These are phyloP conservation scores for Aristolochia fimbriata DNA, from an alignment of 164 flowering plant genomes.

Conservation along the genomic window DNA sequence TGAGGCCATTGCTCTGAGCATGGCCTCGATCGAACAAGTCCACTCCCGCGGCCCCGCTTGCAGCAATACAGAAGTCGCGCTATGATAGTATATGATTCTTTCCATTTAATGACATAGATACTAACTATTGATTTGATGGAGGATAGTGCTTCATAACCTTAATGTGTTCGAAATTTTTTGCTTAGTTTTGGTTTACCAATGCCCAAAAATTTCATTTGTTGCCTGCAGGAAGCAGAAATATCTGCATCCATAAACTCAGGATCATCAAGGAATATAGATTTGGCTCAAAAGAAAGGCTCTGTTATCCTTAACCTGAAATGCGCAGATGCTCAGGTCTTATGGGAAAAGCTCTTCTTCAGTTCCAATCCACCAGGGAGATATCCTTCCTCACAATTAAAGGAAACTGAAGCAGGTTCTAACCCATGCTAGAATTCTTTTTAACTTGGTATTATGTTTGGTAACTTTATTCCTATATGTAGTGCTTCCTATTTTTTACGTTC, in stretches of 20 bases:
- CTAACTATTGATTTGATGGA: neutral
- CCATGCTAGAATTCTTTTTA: neutral
- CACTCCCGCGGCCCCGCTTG: neutral
- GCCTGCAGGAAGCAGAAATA: conserved; percentile 83
- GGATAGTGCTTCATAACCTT: neutral
- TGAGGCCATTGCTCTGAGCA: conserved; percentile 16
- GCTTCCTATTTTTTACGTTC: neutral
- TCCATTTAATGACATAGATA: neutral
- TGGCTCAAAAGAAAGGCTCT: conserved; percentile 76
- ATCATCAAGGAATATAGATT: conserved; percentile 53
- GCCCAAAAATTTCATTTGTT: no score
- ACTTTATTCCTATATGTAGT: neutral
- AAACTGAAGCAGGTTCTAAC: no score
- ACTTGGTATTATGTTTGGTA: neutral
- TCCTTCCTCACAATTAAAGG: conserved; percentile 44
- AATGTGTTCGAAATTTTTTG: neutral
- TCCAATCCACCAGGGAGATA: conserved; percentile 93
- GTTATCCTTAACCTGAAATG: conserved; percentile 87
- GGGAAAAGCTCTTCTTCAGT: conserved; percentile 90
- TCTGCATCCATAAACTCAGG: conserved; percentile 61
- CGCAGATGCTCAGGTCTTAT: conserved; percentile 89
- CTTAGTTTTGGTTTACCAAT: no score
- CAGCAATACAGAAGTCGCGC: no score
- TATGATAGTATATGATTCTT: neutral
- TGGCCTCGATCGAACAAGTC: neutral